phyloP scores from a whole-genome alignment of 495 filamentous ascomycete species.

The Chaetomium tenue region DNA sequence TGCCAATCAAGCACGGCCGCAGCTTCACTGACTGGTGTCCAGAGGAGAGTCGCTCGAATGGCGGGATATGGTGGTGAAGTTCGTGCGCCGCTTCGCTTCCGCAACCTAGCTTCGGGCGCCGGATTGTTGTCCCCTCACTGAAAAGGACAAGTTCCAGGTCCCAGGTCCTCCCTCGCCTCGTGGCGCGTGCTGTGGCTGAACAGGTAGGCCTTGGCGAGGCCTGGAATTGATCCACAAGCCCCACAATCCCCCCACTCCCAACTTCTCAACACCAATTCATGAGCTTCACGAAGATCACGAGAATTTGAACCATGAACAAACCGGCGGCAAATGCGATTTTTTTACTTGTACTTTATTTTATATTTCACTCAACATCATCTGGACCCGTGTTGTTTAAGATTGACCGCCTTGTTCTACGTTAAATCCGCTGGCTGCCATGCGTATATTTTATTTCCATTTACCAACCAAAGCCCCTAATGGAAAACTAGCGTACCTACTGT shows the following conservation, averaged over 20 bases:
- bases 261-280: background rate
- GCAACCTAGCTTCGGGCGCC: conserved; percentile 21
- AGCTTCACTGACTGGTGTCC: conserved; percentile 3
- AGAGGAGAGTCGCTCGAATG: conserved; percentile 4
- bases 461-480: too few relatives aligned
- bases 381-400: too few relatives aligned
- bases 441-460: too few relatives aligned
- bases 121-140: conserved; percentile 30
- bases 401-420: too few relatives aligned
- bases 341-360: background rate
- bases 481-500: too few relatives aligned
- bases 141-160: conserved; percentile 40
- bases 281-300: conserved; percentile 1
- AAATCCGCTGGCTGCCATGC: too few relatives aligned
- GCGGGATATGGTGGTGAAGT: conserved; percentile 13
- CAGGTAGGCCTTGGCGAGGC: background rate
- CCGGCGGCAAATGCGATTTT: background rate
- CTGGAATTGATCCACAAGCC: background rate
- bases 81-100: conserved; percentile 26
- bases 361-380: background rate
- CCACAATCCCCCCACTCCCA: background rate
- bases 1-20: conserved; percentile 1
- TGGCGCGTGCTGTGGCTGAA: conserved; percentile 28
- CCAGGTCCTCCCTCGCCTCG: conserved; percentile 20
- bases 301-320: background rate